Evolutionary conservation across 2,329 filamentous ascomycete species (phyloP), one percentile per base, ranked within the genome.

Genomic region (Clonostachys chloroleuca): DNA sequence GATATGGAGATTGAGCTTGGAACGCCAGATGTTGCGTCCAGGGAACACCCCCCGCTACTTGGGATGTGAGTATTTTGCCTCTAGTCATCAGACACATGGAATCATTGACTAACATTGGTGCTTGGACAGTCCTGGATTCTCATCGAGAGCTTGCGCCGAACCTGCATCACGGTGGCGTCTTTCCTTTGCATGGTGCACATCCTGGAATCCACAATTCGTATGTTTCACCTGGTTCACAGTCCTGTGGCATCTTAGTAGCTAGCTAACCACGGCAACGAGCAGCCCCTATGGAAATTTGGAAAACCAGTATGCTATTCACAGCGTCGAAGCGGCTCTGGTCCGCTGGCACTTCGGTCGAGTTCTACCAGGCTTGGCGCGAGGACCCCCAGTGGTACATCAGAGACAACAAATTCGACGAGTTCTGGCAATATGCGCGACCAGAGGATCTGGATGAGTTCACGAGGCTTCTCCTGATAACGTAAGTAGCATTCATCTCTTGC

Each of bases 311-410:
- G 36, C 14, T 14, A 37, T 69, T 65, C 48, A 74, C 65, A 4
- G 62, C 70, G 16, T 74, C 70, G 6, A 59, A 59, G 8, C 62
- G 71, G 47, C 63, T 75, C 16, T 75, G 71, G 72, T 61, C 70
- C 14, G 69, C 72, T 1, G 49, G 54, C 33, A 64, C 62, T 5
- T 67, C 70, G 2, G 56, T 68, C 17, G 62, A 68, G 3, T 75
- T 75, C 51, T 73, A 61, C 54, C 62, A 59, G 3, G 65, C 69
- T 3, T 74, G 71, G 72, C 64, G 67, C n/a, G 63, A 66, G 34
- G 69, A 68, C 58, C 66, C 68, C 9, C 60, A 68, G 43, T 70
- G 60, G 43, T 50, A 52, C 35, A 59, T 71, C 37, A 47, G 55
- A n/a, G 56, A 65, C 30, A 54, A 68, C 50, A 56, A 59, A 42